Base-by-base conservation (phyloP, 331 rosid genomes). In the Arachis monticola region DNA sequence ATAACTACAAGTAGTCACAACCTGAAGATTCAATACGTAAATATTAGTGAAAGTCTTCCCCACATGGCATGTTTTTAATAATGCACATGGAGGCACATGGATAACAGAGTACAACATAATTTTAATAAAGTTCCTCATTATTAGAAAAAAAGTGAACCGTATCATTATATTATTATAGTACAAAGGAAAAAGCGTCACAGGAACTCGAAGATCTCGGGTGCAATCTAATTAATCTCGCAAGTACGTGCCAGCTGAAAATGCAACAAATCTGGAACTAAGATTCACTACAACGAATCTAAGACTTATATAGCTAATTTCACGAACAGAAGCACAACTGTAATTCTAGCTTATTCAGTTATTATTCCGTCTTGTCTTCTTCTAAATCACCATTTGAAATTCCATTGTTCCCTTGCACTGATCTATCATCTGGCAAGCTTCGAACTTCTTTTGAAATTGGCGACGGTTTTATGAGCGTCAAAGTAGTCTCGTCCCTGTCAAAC, bases 311-410 rank as follows among this genome's bases (percentile, higher is more conserved):
- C 76, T 73, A 69, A 62, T 68, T n/a, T 44, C 22, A 27, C 61
- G 76, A 79, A 17, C 17, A 63, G 66, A 79, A 76, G 77, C 40
- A 35, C 40, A 35, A 35, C 40, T 35, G 40, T 35, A 35, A 2
- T 35, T 35, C 55, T 22, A 67, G 61, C 75, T 74, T 35, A 35
- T 35, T 35, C 40, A 35, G 40, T 35, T 35, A 35, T 44, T 81
- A 94, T 79, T 85, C 96, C 67, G 87, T 90, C 84, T 95, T 95
- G 83, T 91, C 96, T 83, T 92, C 99, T 86, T 89, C 98, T 64
- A 86, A 70, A 81, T 88, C 90, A 22, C 80, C 96, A 76, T 85
- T 84, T 45, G 87, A 77, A 48, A 59, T 13, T 64, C 84, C 89
- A 40, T 85, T 87, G 77, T 40, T 74, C 66, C 73, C 84, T 64